phyloP scores from a whole-genome alignment of 306 rosid genomes.

The Sesbania bispinosa region DNA sequence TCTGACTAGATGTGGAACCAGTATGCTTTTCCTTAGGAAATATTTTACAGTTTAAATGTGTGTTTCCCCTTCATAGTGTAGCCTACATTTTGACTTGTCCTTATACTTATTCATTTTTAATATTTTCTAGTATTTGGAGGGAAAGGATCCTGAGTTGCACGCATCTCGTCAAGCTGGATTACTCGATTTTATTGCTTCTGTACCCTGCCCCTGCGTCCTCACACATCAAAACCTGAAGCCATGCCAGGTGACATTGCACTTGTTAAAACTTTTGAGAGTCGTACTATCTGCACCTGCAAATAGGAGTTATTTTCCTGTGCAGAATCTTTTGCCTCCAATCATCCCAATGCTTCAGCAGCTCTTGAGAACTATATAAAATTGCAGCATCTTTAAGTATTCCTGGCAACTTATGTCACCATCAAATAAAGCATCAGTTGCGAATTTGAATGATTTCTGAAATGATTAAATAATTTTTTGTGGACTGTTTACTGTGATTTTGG shows the following conservation, averaged over 20 bases:
- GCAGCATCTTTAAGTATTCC: slow-evolving; percentile 82
- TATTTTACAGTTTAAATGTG: slow-evolving; percentile 12
- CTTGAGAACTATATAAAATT: slow-evolving; percentile 94
- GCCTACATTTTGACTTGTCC: slow-evolving; percentile 20
- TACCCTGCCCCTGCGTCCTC: slow-evolving; percentile 99
- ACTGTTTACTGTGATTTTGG: slow-evolving; percentile 75
- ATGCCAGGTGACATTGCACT: slow-evolving; percentile 82
- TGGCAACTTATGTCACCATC: slow-evolving; percentile 55
- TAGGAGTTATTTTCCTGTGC: slow-evolving; percentile 84
- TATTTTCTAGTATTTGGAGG: slow-evolving; percentile 74
- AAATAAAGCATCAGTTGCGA: slow-evolving; percentile 76
- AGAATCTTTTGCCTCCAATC: slow-evolving; percentile 90
- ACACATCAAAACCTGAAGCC: slow-evolving; percentile 97
- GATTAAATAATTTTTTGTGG: slow-evolving; percentile 84
- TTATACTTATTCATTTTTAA: background rate
- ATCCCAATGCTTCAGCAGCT: slow-evolving; percentile 97
- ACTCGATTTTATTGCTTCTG: slow-evolving; percentile 95
- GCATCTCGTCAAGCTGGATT: slow-evolving; percentile 98
- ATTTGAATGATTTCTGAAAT: slow-evolving; percentile 84
- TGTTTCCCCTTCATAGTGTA: slow-evolving; percentile 7
- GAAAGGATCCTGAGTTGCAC: slow-evolving; percentile 90
- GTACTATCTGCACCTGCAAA: slow-evolving; percentile 78
- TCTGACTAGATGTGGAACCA: slow-evolving; percentile 9
- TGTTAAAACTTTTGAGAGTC: slow-evolving; percentile 77
- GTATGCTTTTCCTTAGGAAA: background rate